Percentiles rank a stretch among this genome's conserved stretches.
Conservation (phyloP, 2,329 filamentous ascomycete species). For the Alternaria panax region DNA sequence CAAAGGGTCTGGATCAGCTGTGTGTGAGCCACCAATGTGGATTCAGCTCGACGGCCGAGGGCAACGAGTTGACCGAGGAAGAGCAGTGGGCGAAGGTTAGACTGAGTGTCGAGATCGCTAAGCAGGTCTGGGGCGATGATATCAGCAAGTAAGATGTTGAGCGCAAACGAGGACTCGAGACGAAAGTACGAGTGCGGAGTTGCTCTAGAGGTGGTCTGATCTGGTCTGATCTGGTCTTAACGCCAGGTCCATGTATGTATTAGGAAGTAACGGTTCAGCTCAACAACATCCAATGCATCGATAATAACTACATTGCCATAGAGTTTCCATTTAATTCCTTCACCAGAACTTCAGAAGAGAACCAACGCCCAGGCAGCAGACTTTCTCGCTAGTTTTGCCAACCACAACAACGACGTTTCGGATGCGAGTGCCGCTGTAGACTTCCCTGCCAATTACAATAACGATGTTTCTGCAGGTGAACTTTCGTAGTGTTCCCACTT, state of each 20-base stretch:
- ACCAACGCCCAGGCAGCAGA: background rate
- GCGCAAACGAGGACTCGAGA: background rate
- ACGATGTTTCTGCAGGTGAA: too few species aligned
- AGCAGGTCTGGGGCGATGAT: conserved; percentile 64
- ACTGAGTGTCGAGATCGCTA: conserved; percentile 64
- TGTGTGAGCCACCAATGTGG: conserved; percentile 66
- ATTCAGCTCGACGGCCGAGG: conserved; percentile 64
- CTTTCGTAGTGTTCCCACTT: background rate
- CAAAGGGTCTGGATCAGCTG: conserved; percentile 63
- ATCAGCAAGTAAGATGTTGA: conserved; percentile 32
- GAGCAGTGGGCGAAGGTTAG: conserved; percentile 66
- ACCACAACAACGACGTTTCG: background rate
- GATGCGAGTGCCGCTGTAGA: background rate
- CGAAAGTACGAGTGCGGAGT: background rate
- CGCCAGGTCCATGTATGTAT: background rate
- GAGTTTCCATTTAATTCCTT: background rate
- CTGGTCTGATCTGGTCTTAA: background rate
- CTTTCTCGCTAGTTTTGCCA: background rate
- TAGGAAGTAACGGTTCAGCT: conserved; percentile 3
- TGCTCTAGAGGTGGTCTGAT: background rate
- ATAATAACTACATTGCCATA: background rate
- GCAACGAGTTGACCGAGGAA: conserved; percentile 63
- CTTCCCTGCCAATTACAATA: background rate
- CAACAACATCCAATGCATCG: background rate
- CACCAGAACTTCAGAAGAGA: background rate